Conservation (phyloP, 2,329 filamentous ascomycete genomes). For the Exophiala sp. region DNA sequence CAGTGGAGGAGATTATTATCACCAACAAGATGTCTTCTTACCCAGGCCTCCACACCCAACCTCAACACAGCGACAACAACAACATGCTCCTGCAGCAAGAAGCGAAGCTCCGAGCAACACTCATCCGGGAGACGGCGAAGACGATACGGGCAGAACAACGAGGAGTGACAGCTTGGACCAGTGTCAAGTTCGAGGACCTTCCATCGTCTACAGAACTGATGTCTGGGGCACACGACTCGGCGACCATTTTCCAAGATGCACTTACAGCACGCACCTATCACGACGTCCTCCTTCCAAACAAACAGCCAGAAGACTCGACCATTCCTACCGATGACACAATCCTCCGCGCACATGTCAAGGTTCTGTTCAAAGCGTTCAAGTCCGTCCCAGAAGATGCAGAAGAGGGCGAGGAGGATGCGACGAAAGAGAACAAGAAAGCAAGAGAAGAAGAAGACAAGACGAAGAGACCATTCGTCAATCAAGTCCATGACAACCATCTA, state of each 20-base stretch:
- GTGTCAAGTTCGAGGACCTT: neutral
- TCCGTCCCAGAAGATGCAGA: conserved; percentile 23
- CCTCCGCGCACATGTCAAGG: conserved; percentile 30
- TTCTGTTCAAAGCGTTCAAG: conserved; percentile 35
- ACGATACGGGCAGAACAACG: neutral
- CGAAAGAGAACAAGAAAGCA: neutral
- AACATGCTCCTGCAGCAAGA: neutral
- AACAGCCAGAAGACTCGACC: conserved; percentile 26
- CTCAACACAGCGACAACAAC: neutral
- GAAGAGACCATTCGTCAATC: conserved; percentile 32
- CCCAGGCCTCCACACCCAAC: neutral
- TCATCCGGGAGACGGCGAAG: neutral
- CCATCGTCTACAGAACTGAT: conserved; percentile 5
- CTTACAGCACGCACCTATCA: conserved; percentile 17
- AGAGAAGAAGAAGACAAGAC: conserved; percentile 33
- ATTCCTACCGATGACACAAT: conserved; percentile 28
- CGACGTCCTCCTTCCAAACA: conserved; percentile 7
- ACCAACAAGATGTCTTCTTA: neutral
- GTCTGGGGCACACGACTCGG: neutral
- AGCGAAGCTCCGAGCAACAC: neutral
- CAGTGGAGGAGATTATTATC: neutral
- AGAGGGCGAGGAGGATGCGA: neutral
- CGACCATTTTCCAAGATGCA: conserved; percentile 10
- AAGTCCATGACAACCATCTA: conserved; percentile 26
- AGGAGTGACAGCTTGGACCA: conserved; percentile 5